Percentiles rank a stretch among this genome's conserved stretches.
These are phyloP conservation scores for Agrocybe chaxingu DNA, from an alignment of 768 basidiomycete species.

Conservation along the genomic window DNA sequence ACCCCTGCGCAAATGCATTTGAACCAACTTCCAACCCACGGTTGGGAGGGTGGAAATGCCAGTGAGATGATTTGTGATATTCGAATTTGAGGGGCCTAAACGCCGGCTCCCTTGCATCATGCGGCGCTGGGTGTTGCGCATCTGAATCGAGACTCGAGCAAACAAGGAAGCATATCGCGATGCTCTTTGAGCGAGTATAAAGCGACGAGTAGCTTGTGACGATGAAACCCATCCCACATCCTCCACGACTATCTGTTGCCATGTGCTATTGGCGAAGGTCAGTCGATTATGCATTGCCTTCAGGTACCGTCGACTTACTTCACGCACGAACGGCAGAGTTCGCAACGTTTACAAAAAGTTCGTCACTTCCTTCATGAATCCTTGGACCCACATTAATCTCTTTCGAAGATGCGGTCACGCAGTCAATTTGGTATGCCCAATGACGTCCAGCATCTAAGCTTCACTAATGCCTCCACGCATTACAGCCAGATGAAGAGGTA, in stretches of 20 bases:
- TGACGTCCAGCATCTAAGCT: not conserved
- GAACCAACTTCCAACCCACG: too few relatives aligned
- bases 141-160: too few relatives aligned
- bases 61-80: too few relatives aligned
- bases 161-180: constrained; percentile 5
- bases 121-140: not conserved
- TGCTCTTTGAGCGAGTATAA: constrained; percentile 19
- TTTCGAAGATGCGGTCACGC: constrained; percentile 52
- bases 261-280: constrained; percentile 67
- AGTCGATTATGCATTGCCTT: constrained; percentile 17
- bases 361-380: constrained; percentile 14
- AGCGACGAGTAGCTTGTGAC: constrained; percentile 8
- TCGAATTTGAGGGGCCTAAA: too few relatives aligned
- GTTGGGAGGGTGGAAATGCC: too few relatives aligned
- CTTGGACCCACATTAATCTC: constrained; percentile 3
- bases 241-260: constrained; percentile 12
- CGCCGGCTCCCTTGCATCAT: not conserved
- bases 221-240: constrained; percentile 1
- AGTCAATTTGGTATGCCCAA: constrained; percentile 39
- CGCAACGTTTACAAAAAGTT: constrained; percentile 53
- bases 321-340: constrained; percentile 35
- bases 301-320: constrained; percentile 13
- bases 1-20: too few relatives aligned
- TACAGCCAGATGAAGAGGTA: constrained; percentile 61
- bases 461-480: constrained; percentile 1